phyloP scores from a whole-genome alignment of 2,329 filamentous ascomycete genomes.

The Talaromyces islandicus region DNA sequence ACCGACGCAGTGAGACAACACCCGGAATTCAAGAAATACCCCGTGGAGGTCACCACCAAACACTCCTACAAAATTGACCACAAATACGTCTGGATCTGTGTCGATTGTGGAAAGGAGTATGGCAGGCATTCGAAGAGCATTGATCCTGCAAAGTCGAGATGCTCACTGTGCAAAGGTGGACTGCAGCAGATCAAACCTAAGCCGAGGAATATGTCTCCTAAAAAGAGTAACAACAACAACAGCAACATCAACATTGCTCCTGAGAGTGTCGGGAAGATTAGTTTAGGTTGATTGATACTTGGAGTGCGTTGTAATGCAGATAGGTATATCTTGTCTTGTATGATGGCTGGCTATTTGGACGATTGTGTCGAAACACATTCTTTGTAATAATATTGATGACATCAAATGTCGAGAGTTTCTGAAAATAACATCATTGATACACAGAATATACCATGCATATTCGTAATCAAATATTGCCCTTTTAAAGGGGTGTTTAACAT shows the following conservation, averaged over 20 bases:
- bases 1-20: slow-evolving; percentile 29
- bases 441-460: background rate
- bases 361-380: background rate
- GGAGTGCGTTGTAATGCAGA: background rate
- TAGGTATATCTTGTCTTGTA: background rate
- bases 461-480: too few relatives aligned
- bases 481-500: background rate
- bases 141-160: slow-evolving; percentile 63
- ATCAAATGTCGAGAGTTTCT: background rate
- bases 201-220: slow-evolving; percentile 37
- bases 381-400: background rate
- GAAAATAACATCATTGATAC: background rate
- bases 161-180: slow-evolving; percentile 65
- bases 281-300: background rate
- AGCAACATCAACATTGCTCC: background rate
- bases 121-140: slow-evolving; percentile 84
- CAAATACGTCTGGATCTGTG: slow-evolving; percentile 84
- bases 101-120: slow-evolving; percentile 62
- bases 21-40: slow-evolving; percentile 55
- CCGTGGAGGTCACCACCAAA: slow-evolving; percentile 75
- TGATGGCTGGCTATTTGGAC: background rate
- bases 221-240: background rate
- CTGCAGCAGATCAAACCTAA: slow-evolving; percentile 75
- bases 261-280: slow-evolving; percentile 2
- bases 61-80: slow-evolving; percentile 87